A percentile compares a stretch with the other conserved stretches of the same genome.
Conservation (phyloP, 108 stramenopile species). For the Cyclotella atomus region DNA sequence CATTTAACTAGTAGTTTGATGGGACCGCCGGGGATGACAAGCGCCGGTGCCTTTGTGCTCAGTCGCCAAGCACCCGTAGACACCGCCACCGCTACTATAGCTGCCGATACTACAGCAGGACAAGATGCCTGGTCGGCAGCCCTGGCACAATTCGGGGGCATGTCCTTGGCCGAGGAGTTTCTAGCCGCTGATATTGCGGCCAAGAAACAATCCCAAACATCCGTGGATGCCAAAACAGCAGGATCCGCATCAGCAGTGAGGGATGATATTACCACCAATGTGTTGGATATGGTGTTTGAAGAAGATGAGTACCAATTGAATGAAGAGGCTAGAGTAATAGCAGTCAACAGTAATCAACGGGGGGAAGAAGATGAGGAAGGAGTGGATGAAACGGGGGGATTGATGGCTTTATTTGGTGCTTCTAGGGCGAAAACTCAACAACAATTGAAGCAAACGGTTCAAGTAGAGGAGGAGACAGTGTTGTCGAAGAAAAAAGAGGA, state of each 20-base stretch:
- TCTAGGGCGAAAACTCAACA: conserved; percentile 17
- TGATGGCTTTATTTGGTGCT: conserved; percentile 31
- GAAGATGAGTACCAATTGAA: conserved; percentile 44
- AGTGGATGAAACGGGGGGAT: conserved; percentile 14
- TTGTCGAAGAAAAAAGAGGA: not conserved
- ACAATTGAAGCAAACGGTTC: too few species aligned
- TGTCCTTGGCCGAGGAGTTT: conserved; percentile 76
- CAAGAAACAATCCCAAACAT: too few species aligned
- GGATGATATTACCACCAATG: too few species aligned
- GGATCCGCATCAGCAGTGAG: too few species aligned
- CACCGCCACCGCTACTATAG: conserved; percentile 3
- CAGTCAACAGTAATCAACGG: too few species aligned
- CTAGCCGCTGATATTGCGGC: conserved; percentile 79
- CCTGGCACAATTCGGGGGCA: conserved; percentile 69
- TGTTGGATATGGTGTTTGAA: conserved; percentile 39
- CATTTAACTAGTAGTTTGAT: too few species aligned
- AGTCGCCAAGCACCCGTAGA: conserved; percentile 1
- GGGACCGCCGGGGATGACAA: conserved; percentile 2
- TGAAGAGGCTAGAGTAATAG: conserved; percentile 23
- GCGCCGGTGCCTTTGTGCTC: conserved; percentile 65
- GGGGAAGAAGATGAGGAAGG: conserved; percentile 1
- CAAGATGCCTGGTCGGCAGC: conserved; percentile 81
- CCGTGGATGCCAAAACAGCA: too few species aligned
- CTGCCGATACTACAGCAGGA: not conserved
- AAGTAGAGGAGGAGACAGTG: not conserved